Evolutionary conservation across 306 rosid species (phyloP).

Genomic region (Fagus sylvatica): DNA sequence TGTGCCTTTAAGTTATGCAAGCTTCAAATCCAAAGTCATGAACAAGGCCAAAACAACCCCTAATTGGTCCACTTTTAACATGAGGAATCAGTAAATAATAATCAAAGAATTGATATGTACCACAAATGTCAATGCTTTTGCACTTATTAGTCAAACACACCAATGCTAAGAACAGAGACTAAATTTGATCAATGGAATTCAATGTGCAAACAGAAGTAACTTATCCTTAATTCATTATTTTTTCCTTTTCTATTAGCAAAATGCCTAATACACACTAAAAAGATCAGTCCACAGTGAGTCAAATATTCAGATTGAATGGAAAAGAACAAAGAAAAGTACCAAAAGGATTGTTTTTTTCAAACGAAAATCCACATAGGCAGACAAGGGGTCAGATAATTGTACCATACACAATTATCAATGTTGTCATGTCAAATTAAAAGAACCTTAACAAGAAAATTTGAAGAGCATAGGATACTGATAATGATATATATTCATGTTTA

Average conservation of each 20-base stretch:
- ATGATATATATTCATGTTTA: neutral
- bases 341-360: neutral
- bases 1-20: neutral
- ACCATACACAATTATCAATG: neutral
- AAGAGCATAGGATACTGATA: no score
- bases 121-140: neutral
- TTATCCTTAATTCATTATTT: neutral
- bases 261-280: neutral
- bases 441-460: neutral
- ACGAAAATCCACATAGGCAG: neutral
- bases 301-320: neutral
- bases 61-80: neutral
- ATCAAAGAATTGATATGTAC: neutral
- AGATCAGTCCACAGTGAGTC: neutral
- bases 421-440: neutral
- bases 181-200: neutral
- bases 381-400: neutral
- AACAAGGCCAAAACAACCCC: neutral
- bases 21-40: neutral
- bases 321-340: neutral
- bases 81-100: neutral
- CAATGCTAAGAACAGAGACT: neutral
- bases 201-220: neutral
- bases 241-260: neutral
- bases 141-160: neutral